Percentiles rank a stretch among this genome's conserved stretches.
These are phyloP conservation scores for Exserohilum rostratum DNA, from an alignment of 2,329 filamentous ascomycete species.

Conservation along the genomic window DNA sequence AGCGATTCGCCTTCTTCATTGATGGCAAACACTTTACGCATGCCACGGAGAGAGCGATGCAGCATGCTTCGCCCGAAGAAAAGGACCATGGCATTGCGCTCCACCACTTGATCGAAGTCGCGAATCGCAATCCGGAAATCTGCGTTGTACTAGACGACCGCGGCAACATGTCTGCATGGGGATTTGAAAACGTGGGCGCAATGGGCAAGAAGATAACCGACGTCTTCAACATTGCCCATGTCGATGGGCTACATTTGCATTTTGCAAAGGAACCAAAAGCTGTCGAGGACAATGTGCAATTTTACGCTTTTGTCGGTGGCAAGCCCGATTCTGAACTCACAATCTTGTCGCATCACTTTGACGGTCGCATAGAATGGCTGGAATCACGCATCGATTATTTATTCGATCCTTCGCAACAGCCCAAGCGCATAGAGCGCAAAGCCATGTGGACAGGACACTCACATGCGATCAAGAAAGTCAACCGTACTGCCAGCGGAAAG, in stretches of 20 bases:
- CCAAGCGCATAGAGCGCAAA: conserved; percentile 65
- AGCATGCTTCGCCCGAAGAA: conserved; percentile 63
- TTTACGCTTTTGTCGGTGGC: conserved; percentile 73
- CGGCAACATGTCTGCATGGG: conserved; percentile 91
- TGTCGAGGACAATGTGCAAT: conserved; percentile 66
- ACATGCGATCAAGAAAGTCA: conserved; percentile 79
- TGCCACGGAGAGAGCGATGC: conserved; percentile 77
- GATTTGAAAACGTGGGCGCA: conserved; percentile 81
- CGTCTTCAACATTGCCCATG: conserved; percentile 85
- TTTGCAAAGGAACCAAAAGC: conserved; percentile 43
- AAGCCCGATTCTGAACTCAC: conserved; percentile 68
- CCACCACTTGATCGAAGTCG: conserved; percentile 83
- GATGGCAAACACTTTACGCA: conserved; percentile 79
- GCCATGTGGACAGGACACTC: conserved; percentile 85
- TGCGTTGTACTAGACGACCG: conserved; percentile 83
- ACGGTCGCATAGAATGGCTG: conserved; percentile 83
- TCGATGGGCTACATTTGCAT: conserved; percentile 62
- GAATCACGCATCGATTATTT: conserved; percentile 78
- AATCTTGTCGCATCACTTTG: conserved; percentile 81
- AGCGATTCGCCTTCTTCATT: conserved; percentile 78
- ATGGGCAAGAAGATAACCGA: conserved; percentile 69
- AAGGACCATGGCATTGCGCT: conserved; percentile 72
- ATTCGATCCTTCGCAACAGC: conserved; percentile 71
- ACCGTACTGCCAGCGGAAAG: conserved; percentile 80
- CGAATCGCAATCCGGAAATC: conserved; percentile 84